Conservation (phyloP, 306 rosid species). For the Echinosophora koreensis region DNA sequence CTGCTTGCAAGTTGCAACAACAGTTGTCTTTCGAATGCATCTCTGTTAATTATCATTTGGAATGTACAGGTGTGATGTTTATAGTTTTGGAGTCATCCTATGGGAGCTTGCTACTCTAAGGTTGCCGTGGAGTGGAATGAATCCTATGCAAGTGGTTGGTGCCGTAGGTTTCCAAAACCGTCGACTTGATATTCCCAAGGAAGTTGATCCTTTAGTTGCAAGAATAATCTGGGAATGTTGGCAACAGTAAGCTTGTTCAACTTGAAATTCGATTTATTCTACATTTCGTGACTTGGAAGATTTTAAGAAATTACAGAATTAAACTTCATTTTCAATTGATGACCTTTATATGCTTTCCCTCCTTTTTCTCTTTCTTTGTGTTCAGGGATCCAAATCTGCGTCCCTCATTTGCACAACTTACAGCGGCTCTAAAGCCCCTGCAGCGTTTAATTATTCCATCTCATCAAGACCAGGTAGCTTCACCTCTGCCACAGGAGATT, state of each 20-base stretch:
- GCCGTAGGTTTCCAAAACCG: conserved; percentile 99
- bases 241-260: conserved; percentile 85
- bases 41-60: conserved; percentile 32
- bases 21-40: conserved; percentile 8
- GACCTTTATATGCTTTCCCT: conserved; percentile 19
- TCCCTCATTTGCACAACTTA: conserved; percentile 85
- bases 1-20: conserved; percentile 21
- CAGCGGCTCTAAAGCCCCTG: conserved; percentile 81
- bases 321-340: conserved; percentile 29
- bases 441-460: conserved; percentile 78
- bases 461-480: conserved; percentile 71
- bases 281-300: conserved; percentile 6
- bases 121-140: conserved; percentile 98
- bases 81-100: conserved; percentile 96
- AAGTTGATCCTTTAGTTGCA: conserved; percentile 88
- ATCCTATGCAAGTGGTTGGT: conserved; percentile 99
- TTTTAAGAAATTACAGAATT: conserved; percentile 20
- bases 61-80: conserved; percentile 89
- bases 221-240: conserved; percentile 95
- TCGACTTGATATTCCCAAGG: conserved; percentile 94
- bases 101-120: conserved; percentile 98
- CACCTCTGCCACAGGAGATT: conserved; percentile 75
- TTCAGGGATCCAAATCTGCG: conserved; percentile 93
- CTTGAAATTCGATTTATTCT: conserved; percentile 38
- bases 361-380: neutral